Evolutionary conservation across 441 rosid species (phyloP).

Genomic region (Euphorbia celastroides): DNA sequence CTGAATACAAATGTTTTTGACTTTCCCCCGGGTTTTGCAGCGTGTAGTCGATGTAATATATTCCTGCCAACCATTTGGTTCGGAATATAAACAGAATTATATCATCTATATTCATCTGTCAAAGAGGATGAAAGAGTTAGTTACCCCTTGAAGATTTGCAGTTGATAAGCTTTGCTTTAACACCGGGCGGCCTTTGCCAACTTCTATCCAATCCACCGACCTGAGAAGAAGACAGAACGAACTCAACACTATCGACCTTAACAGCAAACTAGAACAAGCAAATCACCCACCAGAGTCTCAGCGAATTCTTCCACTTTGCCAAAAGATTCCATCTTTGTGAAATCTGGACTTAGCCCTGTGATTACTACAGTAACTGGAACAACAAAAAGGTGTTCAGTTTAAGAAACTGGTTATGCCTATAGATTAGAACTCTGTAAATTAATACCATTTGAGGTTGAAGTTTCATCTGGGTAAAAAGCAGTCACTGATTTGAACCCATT

Average conservation of each 20-base stretch:
- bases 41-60: constrained; percentile 87
- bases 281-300: constrained; percentile 59
- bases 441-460: constrained; percentile 58
- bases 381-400: background rate
- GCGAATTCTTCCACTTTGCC: constrained; percentile 93
- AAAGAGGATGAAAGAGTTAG: constrained; percentile 6
- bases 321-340: constrained; percentile 84
- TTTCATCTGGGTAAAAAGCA: constrained; percentile 67
- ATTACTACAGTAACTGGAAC: constrained; percentile 56
- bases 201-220: constrained; percentile 92
- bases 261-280: background rate
- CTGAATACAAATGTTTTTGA: constrained; percentile 59
- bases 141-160: constrained; percentile 68
- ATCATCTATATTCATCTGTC: background rate
- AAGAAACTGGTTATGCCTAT: background rate
- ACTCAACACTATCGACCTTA: background rate
- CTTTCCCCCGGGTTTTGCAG: constrained; percentile 86
- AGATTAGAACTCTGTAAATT: background rate
- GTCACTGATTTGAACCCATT: constrained; percentile 80
- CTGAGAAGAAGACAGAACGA: constrained; percentile 19
- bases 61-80: constrained; percentile 34
- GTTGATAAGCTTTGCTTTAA: constrained; percentile 67
- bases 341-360: constrained; percentile 92
- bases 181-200: constrained; percentile 88
- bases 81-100: background rate